phyloP scores from a whole-genome alignment of 345 rosid species.

The Syzygium jambos region DNA sequence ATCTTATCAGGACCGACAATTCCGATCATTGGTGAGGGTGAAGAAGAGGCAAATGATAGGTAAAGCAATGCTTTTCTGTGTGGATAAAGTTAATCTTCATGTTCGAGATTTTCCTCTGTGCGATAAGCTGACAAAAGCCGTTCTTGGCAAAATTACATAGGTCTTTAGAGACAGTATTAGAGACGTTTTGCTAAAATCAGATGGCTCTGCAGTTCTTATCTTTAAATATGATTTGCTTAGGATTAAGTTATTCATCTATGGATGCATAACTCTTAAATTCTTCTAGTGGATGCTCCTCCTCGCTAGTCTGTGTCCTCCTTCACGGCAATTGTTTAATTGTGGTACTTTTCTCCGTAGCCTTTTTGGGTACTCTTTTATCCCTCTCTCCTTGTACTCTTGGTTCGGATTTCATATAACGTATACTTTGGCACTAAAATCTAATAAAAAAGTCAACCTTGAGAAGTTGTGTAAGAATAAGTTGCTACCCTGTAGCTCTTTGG shows the following conservation, averaged over 20 bases:
- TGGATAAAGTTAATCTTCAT: not conserved
- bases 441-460: not conserved
- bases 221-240: not conserved
- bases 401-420: not conserved
- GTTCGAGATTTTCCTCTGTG: not conserved
- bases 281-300: not conserved
- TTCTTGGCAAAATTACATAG: not conserved
- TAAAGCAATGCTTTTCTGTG: constrained; percentile 7
- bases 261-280: not conserved
- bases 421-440: not conserved
- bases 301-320: not conserved
- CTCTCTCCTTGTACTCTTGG: not conserved
- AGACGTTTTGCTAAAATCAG: not conserved
- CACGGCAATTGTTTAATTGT: not conserved
- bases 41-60: constrained; percentile 98
- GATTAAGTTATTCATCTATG: not conserved
- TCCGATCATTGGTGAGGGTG: constrained; percentile 97
- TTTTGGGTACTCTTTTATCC: not conserved
- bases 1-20: constrained; percentile 94
- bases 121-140: not conserved
- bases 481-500: not conserved
- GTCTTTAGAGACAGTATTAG: not conserved
- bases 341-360: not conserved
- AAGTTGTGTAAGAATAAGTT: not conserved
- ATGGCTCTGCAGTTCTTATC: not conserved